Conservation (phyloP, 305 asterid species). For the Petunia hybrid region DNA sequence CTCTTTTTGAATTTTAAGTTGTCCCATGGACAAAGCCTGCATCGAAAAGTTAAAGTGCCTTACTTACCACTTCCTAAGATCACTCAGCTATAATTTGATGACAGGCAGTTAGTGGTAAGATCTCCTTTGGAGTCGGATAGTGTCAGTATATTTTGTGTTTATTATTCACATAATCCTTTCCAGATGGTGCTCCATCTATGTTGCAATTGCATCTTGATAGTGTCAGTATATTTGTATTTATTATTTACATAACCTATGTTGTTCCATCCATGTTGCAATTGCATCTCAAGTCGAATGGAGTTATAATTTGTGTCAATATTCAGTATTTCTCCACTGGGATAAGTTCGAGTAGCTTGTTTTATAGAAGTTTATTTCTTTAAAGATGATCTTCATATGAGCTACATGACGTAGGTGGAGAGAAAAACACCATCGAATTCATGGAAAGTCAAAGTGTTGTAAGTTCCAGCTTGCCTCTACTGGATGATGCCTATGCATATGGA, state of each 20-base stretch:
- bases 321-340: neutral
- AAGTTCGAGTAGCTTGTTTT: neutral
- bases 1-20: slow-evolving; percentile 33
- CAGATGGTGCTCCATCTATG: slow-evolving; percentile 1
- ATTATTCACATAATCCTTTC: slow-evolving; percentile 18
- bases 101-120: neutral
- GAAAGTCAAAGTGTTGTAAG: slow-evolving; percentile 68
- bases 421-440: slow-evolving; percentile 83
- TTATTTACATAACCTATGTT: slow-evolving; percentile 22
- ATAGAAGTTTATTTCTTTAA: slow-evolving; percentile 7
- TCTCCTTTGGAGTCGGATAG: neutral
- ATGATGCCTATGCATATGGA: slow-evolving; percentile 91
- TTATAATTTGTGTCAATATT: neutral
- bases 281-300: slow-evolving; percentile 15
- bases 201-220: slow-evolving; percentile 21
- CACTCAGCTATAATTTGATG: neutral
- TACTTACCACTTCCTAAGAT: neutral
- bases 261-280: slow-evolving; percentile 15
- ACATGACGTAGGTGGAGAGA: slow-evolving; percentile 81
- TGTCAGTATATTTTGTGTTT: neutral
- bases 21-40: neutral
- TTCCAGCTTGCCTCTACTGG: slow-evolving; percentile 80
- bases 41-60: slow-evolving; percentile 5
- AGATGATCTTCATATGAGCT: slow-evolving; percentile 16
- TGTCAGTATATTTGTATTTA: neutral